Conservation (phyloP, 2,329 filamentous ascomycete genomes). For the Biscogniauxia mediterranea region DNA sequence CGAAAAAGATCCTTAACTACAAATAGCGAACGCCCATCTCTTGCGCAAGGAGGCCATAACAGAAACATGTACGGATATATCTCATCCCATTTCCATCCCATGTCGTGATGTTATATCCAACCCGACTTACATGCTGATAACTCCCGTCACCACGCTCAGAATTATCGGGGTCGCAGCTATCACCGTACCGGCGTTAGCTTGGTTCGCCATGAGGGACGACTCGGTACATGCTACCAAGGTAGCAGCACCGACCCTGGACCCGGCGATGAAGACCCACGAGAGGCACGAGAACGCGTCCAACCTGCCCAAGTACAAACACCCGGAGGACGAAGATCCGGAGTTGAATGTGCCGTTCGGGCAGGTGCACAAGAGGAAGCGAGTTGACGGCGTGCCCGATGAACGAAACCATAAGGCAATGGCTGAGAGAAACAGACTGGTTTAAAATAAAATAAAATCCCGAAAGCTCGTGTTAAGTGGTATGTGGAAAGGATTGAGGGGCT, state of each 20-base stretch:
- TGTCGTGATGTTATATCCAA: not conserved
- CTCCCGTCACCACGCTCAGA: constrained; percentile 4
- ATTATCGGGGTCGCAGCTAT: constrained; percentile 12
- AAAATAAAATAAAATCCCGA: not conserved
- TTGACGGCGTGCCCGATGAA: constrained; percentile 17
- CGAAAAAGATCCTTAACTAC: constrained; percentile 8
- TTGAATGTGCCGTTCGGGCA: constrained; percentile 17
- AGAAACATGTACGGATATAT: constrained; percentile 9
- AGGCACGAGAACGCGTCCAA: constrained; percentile 3
- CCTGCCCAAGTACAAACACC: constrained; percentile 11
- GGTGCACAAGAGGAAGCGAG: constrained; percentile 17
- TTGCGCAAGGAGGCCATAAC: constrained; percentile 6
- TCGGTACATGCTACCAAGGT: not conserved
- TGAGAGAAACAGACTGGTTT: constrained; percentile 10
- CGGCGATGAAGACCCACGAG: constrained; percentile 7
- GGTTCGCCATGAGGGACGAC: constrained; percentile 10
- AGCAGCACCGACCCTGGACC: constrained; percentile 11
- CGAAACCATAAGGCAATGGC: constrained; percentile 15
- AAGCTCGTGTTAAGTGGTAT: no score
- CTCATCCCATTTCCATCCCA: no score
- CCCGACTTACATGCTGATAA: not conserved
- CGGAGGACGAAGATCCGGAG: constrained; percentile 18
- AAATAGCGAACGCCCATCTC: not conserved
- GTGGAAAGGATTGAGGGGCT: no score
- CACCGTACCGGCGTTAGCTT: constrained; percentile 13